Evolutionary conservation across 768 basidiomycete genomes (phyloP), one percentile per base, ranked within the genome.

Genomic region (Naganishia friedmannii): DNA sequence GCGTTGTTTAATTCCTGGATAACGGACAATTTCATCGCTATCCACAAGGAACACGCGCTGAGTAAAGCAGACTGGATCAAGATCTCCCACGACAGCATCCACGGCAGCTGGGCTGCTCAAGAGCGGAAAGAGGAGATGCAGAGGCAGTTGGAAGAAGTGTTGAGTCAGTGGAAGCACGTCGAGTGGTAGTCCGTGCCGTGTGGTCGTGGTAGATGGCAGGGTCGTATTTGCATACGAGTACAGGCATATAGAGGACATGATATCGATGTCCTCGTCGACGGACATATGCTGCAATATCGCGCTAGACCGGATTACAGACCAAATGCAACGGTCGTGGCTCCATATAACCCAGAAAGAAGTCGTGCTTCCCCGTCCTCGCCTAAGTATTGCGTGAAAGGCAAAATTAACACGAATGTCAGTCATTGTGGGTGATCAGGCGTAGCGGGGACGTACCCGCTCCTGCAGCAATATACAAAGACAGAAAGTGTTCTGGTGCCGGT

Each of bases 1-100:
- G 65, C 73, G 0, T 74, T 70, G 60, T 73, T 76, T 21, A 73
- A 72, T 17, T 72, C 67, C 42, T 76, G 71, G 70, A 53, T 74
- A 34, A 65, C 73, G 45, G 73, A 71, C 37, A 72, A 73, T 67
- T 76, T 72, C 65, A 12, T 73, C 31, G 73, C 70, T 2, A 74
- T 76, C 0, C 74, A 74, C 4, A 68, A 68, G 9, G 71, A 69
- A 1, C 74, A 73, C 66, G 26, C 10, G 17, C 69, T 76, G 53
- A 26, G 53, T 37, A 72, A 72, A 31, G 45, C 68, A 8, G 65
- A 57, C 21, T 76, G 75, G 75, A 55, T 42, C n/a, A 67, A 32
- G 53, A 69, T 76, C 34, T 68, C 57, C 3, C 42, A 45, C 15
- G 70, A 76, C 51, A 63, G 63, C 26, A 68, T 76, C 66, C 66